Evolutionary conservation across 2,329 filamentous ascomycete species (phyloP), one percentile per base, ranked within the genome.

Genomic region (Clonostachys byssicola): DNA sequence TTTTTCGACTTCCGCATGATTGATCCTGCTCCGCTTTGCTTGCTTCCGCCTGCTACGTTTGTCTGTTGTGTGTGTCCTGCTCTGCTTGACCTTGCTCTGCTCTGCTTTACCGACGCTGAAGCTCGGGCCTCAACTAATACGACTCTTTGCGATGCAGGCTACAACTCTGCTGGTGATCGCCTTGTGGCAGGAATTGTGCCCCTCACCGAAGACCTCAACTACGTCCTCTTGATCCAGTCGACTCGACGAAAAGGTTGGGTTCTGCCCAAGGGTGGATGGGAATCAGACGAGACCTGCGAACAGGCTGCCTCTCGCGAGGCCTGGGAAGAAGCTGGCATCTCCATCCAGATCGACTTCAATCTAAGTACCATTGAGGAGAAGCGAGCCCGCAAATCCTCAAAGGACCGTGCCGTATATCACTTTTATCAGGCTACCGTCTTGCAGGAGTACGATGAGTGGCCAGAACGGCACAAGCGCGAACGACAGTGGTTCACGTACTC

Each of bases 251-350:
- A 89, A 66, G 89, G 89, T 59, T 99, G 94, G 94, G 94, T 99
- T 40, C 78, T 99, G 49, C 94, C 94, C 51, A 99, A 99, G 67
- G 94, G 94, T 62, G 94, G 94, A 51, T 99, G 94, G 92, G 94
- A 99, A 68, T 86, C 84, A 34, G 94, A 99, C 68, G 94, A 99
- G 71, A 81, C 85, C 52, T 94, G 89, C 53, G 83, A 87, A 52
- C 81, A 92, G 64, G 89, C 94, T 48, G 94, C 94, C 47, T 70
- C 86, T 75, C 75, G 94, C 56, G 94, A 99, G 69, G 94, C 94
- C 51, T 97, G 94, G 94, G 94, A 97, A 73, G 94, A 97, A 72
- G 94, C 92, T 40, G 94, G 94, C 60, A 95, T 97, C 60, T 77
- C 88, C 59, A 88, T 92, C 67, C 86, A 81, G 49, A 85, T 96